Conservation (phyloP, 805 yeast genomes). For the Lachancea nothofagi region DNA sequence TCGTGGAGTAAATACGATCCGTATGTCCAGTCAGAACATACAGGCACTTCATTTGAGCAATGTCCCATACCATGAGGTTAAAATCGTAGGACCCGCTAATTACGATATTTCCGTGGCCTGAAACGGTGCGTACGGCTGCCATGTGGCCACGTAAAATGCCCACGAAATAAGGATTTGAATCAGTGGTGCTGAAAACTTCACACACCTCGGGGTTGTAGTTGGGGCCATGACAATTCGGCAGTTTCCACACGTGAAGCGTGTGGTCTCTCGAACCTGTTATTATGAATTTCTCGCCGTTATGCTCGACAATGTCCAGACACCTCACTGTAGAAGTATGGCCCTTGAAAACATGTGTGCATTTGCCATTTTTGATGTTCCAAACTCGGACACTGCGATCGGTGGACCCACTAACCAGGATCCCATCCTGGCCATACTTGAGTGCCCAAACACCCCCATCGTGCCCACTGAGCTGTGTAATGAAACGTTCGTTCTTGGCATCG, state of each 20-base stretch:
- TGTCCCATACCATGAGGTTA: conserved; percentile 88
- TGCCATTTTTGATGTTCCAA: conserved; percentile 83
- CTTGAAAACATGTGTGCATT: conserved; percentile 83
- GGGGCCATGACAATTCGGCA: conserved; percentile 46
- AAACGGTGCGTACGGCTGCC: conserved; percentile 77
- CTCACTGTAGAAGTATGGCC: conserved; percentile 94
- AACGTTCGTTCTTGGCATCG: conserved; percentile 65
- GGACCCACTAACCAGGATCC: conserved; percentile 75
- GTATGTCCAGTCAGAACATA: conserved; percentile 77
- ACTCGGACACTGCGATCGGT: conserved; percentile 91
- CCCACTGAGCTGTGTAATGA: conserved; percentile 61
- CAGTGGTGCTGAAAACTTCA: conserved; percentile 32
- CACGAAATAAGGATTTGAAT: conserved; percentile 55
- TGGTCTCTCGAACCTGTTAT: conserved; percentile 88
- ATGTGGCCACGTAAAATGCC: conserved; percentile 70
- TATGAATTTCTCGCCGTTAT: conserved; percentile 60
- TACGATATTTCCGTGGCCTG: conserved; percentile 78
- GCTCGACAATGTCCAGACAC: conserved; percentile 77
- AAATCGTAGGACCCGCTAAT: conserved; percentile 90
- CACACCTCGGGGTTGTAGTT: conserved; percentile 32
- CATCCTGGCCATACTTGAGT: conserved; percentile 75
- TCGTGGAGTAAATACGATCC: conserved; percentile 84
- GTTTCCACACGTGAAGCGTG: conserved; percentile 74
- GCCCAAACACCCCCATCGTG: conserved; percentile 99
- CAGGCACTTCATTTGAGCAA: conserved; percentile 65